A percentile compares a stretch with the other conserved stretches of the same genome.
phyloP scores from a whole-genome alignment of 805 yeast species.

The Teunomyces panamensis region DNA sequence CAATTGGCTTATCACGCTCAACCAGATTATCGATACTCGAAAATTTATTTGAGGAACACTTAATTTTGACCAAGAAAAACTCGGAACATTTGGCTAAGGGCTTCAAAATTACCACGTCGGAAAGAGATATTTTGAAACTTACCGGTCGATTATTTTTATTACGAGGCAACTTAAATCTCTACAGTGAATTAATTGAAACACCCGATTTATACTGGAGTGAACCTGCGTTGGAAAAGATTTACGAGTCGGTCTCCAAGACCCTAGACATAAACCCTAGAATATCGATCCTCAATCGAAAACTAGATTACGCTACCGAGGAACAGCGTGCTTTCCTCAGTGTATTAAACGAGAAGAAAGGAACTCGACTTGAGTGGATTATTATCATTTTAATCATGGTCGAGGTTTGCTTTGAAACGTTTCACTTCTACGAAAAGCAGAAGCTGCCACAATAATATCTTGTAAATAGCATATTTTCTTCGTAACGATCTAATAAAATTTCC shows the following conservation, averaged over 20 bases:
- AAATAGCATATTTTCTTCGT: background rate
- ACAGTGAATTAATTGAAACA: slow-evolving; percentile 85
- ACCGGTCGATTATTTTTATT: slow-evolving; percentile 75
- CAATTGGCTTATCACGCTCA: slow-evolving; percentile 82
- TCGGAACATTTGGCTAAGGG: slow-evolving; percentile 71
- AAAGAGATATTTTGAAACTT: slow-evolving; percentile 59
- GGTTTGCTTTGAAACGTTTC: slow-evolving; percentile 76
- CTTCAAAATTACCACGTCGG: slow-evolving; percentile 37
- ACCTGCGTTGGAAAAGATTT: slow-evolving; percentile 76
- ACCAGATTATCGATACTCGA: slow-evolving; percentile 83
- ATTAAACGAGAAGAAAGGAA: slow-evolving; percentile 70
- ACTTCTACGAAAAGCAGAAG: slow-evolving; percentile 56
- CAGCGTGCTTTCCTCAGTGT: slow-evolving; percentile 74
- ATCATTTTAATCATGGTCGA: slow-evolving; percentile 80
- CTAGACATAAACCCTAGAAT: slow-evolving; percentile 79
- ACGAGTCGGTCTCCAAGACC: slow-evolving; percentile 63
- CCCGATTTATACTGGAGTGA: slow-evolving; percentile 95
- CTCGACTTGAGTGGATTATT: slow-evolving; percentile 84
- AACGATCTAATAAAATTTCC: background rate
- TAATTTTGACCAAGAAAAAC: slow-evolving; percentile 58
- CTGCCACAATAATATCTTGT: background rate
- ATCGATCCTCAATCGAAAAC: slow-evolving; percentile 72
- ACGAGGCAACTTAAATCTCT: slow-evolving; percentile 79
- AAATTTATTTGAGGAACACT: slow-evolving; percentile 63
- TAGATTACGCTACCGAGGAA: slow-evolving; percentile 90